Base-by-base conservation (phyloP, 2,329 filamentous ascomycete genomes). In the Trichoderma atroviride region DNA sequence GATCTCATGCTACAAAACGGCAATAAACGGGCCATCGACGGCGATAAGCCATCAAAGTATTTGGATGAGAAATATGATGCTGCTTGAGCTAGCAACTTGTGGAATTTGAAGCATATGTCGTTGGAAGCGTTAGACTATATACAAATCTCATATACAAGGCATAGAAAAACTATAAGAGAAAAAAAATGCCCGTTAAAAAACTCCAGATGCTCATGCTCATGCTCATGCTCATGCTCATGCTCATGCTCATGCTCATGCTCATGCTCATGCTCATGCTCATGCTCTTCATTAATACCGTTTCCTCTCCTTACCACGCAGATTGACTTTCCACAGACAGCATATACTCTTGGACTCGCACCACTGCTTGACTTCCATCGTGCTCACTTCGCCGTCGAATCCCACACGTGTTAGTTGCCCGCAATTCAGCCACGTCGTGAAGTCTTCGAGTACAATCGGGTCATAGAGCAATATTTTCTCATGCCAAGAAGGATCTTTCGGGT, bases 381-480 rank as follows among this genome's bases (percentile, higher is more conserved):
- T 83, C 11, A 92, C 86, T 76, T 92, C 89, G 10, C 84, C 85
- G 72, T 92, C 90, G 74, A 87, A 91, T 0, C 88, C 88, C 0
- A 88, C 85, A 4, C 83, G 82, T 14, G 84, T 85, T 56, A 94
- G 80, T 29, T 88, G 87, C 14, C 91, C 91, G 4, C 85, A 85
- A 74, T 97, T 97, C 19, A 98, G 81, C 92, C 94, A 98, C 0
- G 83, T 81, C 0, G 94, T 87, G 16, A 99, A 82, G 73, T 97
- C 94, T 79, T 98, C 95, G 0, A 97, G 80, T 1, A 96, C 85
- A 55, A 99, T 91, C 0, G 95, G 93, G 75, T 98, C 94, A 77
- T 96, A 98, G 77, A 98, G 88, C 6, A 98, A 83, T 58, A 99
- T 97, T 81, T 94, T 96, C 79, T 98, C 93, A 74, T 96, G 86